Evolutionary conservation across 495 filamentous ascomycete genomes (phyloP), one percentile per base, ranked within the genome.

Genomic region (Annulohypoxylon nitens): DNA sequence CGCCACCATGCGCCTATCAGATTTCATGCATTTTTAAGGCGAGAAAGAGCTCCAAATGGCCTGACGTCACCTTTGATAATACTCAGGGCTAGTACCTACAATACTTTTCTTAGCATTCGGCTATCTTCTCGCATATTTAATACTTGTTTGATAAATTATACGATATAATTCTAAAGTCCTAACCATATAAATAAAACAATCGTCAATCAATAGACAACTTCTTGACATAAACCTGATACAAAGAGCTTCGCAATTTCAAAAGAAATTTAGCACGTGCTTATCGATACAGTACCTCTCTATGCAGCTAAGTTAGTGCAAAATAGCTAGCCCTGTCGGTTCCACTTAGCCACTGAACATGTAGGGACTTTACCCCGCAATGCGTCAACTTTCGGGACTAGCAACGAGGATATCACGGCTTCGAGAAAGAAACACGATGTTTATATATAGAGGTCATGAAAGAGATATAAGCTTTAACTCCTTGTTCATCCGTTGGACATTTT

Each of bases 281-380:
- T 74, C 71, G 71, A 74, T 74, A 70, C 43, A 43, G 30, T 41
- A 59, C 37, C 16, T 61, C 14, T 54, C 41, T 34, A 64, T 39
- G 61, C 57, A 47, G 53, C 64, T 59, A 58, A n/a, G 53, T 14
- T 30, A 57, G 25, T 10, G n/a, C 12, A 36, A 10, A n/a, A 1
- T 5, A 47, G 43, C 43, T 47, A 47, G 16, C 16, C 43, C n/a
- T 47, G 43, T 10, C 5, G 34, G 41, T 37, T 8, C 60, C n/a
- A 63, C 60, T 30, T 50, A 18, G 37, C n/a, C 47, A 66, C 51
- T 50, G 23, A 54, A 37, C 55, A 59, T 69, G 66, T 74, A 74
- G 71, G 71, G 71, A 66, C 65, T 74, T 70, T 70, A 74, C 71
- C 71, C 71, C 71, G 71, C 71, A 74, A 74, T 70, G 8, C 33